These are phyloP conservation scores for Candida ortonii DNA, from an alignment of 805 yeast genomes.

Conservation along the genomic window DNA sequence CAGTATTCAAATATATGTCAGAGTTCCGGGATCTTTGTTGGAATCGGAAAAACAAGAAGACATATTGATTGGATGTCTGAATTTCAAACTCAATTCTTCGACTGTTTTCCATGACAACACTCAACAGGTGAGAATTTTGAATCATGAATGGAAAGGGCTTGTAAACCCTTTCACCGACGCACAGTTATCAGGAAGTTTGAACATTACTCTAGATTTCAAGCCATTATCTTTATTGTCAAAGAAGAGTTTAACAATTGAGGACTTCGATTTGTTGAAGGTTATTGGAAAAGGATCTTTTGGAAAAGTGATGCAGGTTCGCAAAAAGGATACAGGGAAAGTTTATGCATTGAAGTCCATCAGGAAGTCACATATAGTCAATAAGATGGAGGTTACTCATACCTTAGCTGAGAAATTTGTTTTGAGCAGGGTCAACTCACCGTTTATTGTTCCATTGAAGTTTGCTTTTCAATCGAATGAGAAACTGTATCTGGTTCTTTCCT, in stretches of 20 bases:
- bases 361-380: conserved; percentile 89
- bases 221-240: conserved; percentile 37
- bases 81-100: conserved; percentile 45
- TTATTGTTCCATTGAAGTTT: conserved; percentile 93
- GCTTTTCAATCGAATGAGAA: conserved; percentile 97
- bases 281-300: conserved; percentile 98
- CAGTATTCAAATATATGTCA: conserved; percentile 73
- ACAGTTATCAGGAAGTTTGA: conserved; percentile 37
- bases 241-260: conserved; percentile 78
- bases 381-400: conserved; percentile 94
- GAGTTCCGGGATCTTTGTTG: conserved; percentile 65
- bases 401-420: conserved; percentile 93
- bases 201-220: conserved; percentile 36
- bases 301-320: conserved; percentile 97
- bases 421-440: conserved; percentile 90
- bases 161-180: conserved; percentile 33
- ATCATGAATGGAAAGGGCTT: conserved; percentile 54
- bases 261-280: conserved; percentile 88
- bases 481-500: conserved; percentile 82
- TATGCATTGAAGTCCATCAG: conserved; percentile 93
- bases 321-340: conserved; percentile 90
- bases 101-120: conserved; percentile 24
- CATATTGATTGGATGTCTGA: conserved; percentile 70
- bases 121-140: conserved; percentile 53
- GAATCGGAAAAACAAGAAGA: conserved; percentile 49